Evolutionary conservation across 1,284 basidiomycete species (phyloP).

Genomic region (Pseudozyma thailandica): DNA sequence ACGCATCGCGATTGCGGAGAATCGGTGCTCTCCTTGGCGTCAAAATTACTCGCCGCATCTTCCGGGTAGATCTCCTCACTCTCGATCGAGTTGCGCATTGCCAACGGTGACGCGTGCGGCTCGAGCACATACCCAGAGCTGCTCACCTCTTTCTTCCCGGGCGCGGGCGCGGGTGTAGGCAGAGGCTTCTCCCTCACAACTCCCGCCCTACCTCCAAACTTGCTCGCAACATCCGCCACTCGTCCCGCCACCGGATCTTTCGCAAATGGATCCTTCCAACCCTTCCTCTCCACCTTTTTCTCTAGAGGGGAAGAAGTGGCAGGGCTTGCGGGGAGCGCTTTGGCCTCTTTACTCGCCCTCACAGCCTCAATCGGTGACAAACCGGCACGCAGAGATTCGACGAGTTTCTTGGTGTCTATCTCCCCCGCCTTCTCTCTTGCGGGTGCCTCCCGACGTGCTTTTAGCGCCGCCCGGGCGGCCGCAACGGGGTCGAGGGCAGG

Average conservation of each 20-base stretch:
- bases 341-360: conserved; percentile 27
- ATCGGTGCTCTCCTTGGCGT: conserved; percentile 5
- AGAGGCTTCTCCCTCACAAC: conserved; percentile 13
- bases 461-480: conserved; percentile 31
- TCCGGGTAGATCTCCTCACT: conserved; percentile 59
- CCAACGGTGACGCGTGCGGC: not conserved
- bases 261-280: conserved; percentile 49
- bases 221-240: conserved; percentile 51
- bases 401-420: conserved; percentile 47
- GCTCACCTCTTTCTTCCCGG: too few relatives aligned
- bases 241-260: conserved; percentile 54
- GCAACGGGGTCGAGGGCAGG: conserved; percentile 26
- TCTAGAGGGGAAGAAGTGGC: not conserved
- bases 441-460: conserved; percentile 14
- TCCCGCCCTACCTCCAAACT: conserved; percentile 41
- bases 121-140: not conserved
- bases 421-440: conserved; percentile 10
- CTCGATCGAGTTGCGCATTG: conserved; percentile 8
- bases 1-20: not conserved
- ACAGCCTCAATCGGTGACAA: conserved; percentile 37
- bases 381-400: conserved; percentile 39
- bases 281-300: not conserved
- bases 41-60: conserved; percentile 56
- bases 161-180: not conserved
- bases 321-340: not conserved